Evolutionary conservation across 2,329 filamentous ascomycete species (phyloP).

Genomic region (Claviceps arundinis): DNA sequence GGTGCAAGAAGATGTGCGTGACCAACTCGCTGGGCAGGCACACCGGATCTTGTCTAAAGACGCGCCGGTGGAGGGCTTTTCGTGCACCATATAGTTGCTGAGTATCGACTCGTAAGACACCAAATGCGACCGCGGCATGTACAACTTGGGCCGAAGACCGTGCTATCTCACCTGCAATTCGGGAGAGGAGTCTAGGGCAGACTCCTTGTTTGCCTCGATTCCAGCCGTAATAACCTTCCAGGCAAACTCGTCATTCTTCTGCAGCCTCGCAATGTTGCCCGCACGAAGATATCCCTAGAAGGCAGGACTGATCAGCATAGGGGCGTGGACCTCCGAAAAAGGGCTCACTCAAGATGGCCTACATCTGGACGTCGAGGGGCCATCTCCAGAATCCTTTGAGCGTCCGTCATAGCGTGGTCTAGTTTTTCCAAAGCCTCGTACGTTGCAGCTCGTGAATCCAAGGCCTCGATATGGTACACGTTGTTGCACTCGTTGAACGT

Average conservation of each 20-base stretch:
- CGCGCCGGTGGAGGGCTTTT: no score
- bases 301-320: no score
- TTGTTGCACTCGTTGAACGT: conserved; percentile 21
- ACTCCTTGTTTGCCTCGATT: conserved; percentile 18
- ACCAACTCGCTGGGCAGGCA: no score
- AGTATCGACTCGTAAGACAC: not conserved
- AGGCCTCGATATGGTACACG: conserved; percentile 23
- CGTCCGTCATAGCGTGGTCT: conserved; percentile 24
- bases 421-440: conserved; percentile 26
- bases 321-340: no score
- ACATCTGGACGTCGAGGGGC: conserved; percentile 28
- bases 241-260: conserved; percentile 24
- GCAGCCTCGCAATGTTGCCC: conserved; percentile 24
- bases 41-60: no score
- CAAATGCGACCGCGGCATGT: not conserved
- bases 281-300: conserved; percentile 28
- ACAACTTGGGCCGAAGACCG: not conserved
- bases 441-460: conserved; percentile 28
- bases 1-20: no score
- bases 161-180: conserved; percentile 19
- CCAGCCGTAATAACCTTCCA: conserved; percentile 27
- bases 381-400: conserved; percentile 30
- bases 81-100: no score
- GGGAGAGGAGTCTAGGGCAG: conserved; percentile 14
- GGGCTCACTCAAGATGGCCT: conserved; percentile 3